A percentile compares a stretch with the other conserved stretches of the same genome.
Conservation (phyloP, 441 rosid genomes). For the Isatis lusitanica region DNA sequence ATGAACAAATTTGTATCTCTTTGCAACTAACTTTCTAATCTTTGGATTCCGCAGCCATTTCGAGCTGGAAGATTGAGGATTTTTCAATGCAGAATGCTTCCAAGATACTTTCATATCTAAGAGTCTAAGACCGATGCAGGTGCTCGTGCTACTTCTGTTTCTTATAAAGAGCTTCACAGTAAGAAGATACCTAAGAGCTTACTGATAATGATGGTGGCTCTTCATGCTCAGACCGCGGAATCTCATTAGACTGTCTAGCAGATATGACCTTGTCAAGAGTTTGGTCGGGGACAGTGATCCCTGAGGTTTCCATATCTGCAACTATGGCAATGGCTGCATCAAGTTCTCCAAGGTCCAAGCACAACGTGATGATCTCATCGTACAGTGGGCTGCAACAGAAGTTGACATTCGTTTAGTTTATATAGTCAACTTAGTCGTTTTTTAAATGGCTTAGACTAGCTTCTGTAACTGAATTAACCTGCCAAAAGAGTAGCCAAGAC, state of each 20-base stretch:
- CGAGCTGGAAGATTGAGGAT: too few relatives aligned
- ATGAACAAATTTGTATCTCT: too few relatives aligned
- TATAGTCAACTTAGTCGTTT: neutral
- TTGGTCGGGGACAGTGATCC: conserved; percentile 66
- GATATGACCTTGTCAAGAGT: conserved; percentile 79
- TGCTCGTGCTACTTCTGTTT: neutral
- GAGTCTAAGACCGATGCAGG: neutral
- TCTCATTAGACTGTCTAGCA: conserved; percentile 59
- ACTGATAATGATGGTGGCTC: conserved; percentile 18
- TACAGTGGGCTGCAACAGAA: conserved; percentile 65
- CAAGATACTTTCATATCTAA: neutral
- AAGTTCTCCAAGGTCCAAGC: conserved; percentile 82
- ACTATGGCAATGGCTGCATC: conserved; percentile 89
- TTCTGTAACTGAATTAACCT: conserved; percentile 42
- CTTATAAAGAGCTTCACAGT: conserved; percentile 10
- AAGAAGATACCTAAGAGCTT: conserved; percentile 26
- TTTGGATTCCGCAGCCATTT: too few relatives aligned
- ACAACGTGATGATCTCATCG: conserved; percentile 75
- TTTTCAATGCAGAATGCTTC: too few relatives aligned
- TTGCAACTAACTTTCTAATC: too few relatives aligned
- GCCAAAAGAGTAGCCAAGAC: conserved; percentile 77
- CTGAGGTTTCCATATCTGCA: conserved; percentile 83
- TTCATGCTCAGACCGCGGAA: conserved; percentile 27
- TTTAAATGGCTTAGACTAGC: neutral
- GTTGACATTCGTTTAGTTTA: conserved; percentile 2